Evolutionary conservation across 2,329 filamentous ascomycete genomes (phyloP).

Genomic region (Ampelomyces quisqualis): DNA sequence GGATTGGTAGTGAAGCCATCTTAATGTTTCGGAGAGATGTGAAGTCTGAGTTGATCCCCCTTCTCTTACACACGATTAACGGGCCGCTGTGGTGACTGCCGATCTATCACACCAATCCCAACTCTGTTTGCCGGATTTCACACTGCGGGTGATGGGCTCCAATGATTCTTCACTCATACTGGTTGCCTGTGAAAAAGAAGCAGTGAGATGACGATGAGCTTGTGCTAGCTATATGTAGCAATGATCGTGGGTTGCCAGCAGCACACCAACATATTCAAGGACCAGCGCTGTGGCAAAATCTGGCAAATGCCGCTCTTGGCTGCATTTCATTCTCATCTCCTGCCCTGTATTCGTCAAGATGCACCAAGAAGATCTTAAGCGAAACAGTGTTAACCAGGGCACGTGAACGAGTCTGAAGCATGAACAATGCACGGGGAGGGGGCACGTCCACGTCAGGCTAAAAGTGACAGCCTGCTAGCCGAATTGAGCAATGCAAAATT

Average conservation of each 20-base stretch:
- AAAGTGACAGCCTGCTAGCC: neutral
- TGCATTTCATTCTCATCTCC: constrained; percentile 4
- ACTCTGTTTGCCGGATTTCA: constrained; percentile 3
- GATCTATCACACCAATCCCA: constrained; percentile 12
- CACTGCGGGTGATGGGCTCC: neutral
- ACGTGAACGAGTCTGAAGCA: neutral
- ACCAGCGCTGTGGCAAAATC: constrained; percentile 1
- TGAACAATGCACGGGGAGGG: neutral
- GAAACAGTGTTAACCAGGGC: neutral
- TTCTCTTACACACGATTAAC: constrained; percentile 11
- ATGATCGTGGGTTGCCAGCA: too few relatives aligned
- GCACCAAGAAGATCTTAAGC: neutral
- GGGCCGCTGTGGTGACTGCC: constrained; percentile 3
- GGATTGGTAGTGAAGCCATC: constrained; percentile 20
- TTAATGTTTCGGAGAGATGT: constrained; percentile 2
- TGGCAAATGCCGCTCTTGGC: constrained; percentile 6
- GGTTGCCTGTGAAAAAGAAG: neutral
- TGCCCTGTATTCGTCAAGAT: neutral
- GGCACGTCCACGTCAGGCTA: neutral
- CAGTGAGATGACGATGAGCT: neutral
- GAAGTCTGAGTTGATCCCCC: neutral
- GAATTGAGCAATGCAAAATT: neutral
- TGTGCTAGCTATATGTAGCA: too few relatives aligned
- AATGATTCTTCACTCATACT: neutral
- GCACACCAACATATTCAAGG: too few relatives aligned